These are phyloP conservation scores for Capsicum baccatum DNA, from an alignment of 257 asterid genomes.

Conservation along the genomic window DNA sequence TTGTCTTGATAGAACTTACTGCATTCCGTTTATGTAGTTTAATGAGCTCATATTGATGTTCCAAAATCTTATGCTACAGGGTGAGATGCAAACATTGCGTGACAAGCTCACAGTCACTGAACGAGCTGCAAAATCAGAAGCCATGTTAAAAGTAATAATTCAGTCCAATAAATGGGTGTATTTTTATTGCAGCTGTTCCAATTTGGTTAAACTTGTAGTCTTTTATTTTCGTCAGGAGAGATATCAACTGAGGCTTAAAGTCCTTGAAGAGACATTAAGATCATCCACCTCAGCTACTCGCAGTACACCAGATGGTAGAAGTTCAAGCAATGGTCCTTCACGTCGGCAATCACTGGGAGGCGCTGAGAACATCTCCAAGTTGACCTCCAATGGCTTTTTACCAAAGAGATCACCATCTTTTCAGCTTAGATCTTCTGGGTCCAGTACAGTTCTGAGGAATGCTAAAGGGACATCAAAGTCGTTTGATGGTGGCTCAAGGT, in stretches of 20 bases:
- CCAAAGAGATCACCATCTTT: conserved; percentile 95
- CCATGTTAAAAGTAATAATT: conserved; percentile 70
- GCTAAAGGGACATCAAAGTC: conserved; percentile 98
- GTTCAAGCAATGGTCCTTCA: conserved; percentile 76
- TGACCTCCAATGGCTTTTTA: conserved; percentile 80
- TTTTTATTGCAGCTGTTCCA: neutral
- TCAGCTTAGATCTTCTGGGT: conserved; percentile 82
- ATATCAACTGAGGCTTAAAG: conserved; percentile 75
- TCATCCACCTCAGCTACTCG: conserved; percentile 68
- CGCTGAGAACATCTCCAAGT: conserved; percentile 80
- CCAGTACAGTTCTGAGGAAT: conserved; percentile 83
- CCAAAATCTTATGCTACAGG: conserved; percentile 49
- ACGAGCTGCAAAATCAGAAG: conserved; percentile 88
- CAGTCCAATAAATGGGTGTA: conserved; percentile 17
- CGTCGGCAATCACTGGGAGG: conserved; percentile 97
- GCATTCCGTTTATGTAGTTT: conserved; percentile 8
- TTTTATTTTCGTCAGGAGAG: conserved; percentile 63
- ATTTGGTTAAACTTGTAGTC: conserved; percentile 19
- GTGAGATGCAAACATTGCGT: conserved; percentile 95
- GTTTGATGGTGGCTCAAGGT: conserved; percentile 93
- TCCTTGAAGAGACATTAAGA: conserved; percentile 88
- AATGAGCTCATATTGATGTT: conserved; percentile 4
- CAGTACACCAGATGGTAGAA: conserved; percentile 66
- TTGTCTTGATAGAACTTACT: neutral
- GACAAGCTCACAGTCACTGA: conserved; percentile 89